Evolutionary conservation across 345 rosid species (phyloP), one percentile per base, ranked within the genome.

Genomic region (Bruguiera sexangula): DNA sequence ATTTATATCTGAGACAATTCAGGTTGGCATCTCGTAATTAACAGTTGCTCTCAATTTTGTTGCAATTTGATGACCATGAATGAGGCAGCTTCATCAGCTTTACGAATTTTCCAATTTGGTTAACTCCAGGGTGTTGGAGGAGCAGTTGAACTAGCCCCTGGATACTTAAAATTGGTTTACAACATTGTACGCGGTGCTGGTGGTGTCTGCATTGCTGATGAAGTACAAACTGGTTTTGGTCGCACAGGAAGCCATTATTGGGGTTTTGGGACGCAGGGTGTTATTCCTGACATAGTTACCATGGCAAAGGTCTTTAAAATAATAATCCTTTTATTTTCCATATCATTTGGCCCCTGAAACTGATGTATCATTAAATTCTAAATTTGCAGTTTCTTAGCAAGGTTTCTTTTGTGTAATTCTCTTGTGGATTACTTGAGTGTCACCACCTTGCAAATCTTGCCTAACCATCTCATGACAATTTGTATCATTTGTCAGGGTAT

Each of bases 181-280:
- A 96, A 86, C 67, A 88, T 83, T 79, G 90, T 95, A 27, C 88
- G 73, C 67, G 85, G 87, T 53, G 96, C 98, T 75, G 94, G 96
- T 32, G 96, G 98, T 71, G 86, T 88, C 73, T 88, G 96, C 84
- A 95, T 90, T 52, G 99, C 96, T 5, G 99, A 92, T 77, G 97
- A 95, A 85, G 96, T 95, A 65, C 99, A 95, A 83, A 86, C 92
- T 20, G 98, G 97, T 52, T 92, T 92, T 82, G 96, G 98, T 70
- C 85, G 92, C 64, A 92, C 94, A 0, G 96, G 99, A 80, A 90
- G 94, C 83, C 89, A 92, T 61, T 92, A 92, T 73, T 92, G 98
- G 94, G 99, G 96, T 53, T 92, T 92, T 69, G 86, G 88, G 78
- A 92, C 92, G 9, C 99, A 95, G 80, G 96, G 86, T 60, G 98